Percentiles rank a stretch among this genome's conserved stretches.
Evolutionary conservation across 2,329 filamentous ascomycete genomes (phyloP).

Genomic region (Colletotrichum tropicale): DNA sequence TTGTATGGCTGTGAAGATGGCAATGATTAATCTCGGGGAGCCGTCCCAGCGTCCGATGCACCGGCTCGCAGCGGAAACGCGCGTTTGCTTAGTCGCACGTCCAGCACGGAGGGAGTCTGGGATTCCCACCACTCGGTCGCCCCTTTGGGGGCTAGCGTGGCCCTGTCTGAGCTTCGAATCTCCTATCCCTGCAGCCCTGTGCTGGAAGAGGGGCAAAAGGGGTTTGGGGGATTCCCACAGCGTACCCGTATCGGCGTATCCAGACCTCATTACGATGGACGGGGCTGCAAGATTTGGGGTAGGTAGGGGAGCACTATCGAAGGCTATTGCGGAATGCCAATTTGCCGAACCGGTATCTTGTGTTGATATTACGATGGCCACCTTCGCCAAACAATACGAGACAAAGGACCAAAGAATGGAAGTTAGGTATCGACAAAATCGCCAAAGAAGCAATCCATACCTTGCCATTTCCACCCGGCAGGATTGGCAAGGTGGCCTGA

Average conservation of each 20-base stretch:
- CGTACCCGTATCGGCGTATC: background rate
- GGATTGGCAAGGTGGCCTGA: background rate
- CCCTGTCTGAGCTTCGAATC: background rate
- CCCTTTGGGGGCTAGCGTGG: background rate
- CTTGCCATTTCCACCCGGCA: background rate
- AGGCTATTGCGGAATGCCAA: conserved; percentile 1
- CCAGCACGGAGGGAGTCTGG: background rate
- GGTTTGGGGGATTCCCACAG: background rate
- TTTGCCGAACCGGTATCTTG: background rate
- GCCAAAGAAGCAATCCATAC: background rate
- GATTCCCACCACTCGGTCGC: background rate
- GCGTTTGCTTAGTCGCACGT: background rate
- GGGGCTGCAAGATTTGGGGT: background rate
- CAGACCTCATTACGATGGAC: background rate
- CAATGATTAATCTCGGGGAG: background rate
- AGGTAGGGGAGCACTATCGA: background rate
- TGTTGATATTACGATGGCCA: background rate
- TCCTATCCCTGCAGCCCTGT: conserved; percentile 9
- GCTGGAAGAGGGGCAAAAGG: conserved; percentile 2
- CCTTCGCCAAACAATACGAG: background rate
- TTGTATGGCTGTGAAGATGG: background rate
- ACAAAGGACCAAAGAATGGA: background rate
- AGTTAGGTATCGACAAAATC: background rate
- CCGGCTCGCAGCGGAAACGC: background rate
- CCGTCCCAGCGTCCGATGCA: background rate